phyloP scores from a whole-genome alignment of 768 basidiomycete genomes.

The Phylloporus sp. region DNA sequence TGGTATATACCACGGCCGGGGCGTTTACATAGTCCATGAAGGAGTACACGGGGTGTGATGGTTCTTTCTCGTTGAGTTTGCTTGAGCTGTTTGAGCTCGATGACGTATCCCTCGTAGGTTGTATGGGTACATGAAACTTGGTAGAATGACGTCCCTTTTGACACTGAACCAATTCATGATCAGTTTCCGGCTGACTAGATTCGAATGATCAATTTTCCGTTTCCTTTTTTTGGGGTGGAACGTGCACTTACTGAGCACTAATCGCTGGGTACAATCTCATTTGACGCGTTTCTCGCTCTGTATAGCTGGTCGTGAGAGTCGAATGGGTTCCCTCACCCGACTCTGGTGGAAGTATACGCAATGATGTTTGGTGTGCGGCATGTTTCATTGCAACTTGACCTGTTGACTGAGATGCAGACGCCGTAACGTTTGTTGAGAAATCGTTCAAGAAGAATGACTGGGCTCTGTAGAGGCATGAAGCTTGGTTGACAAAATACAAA shows the following conservation, averaged over 20 bases:
- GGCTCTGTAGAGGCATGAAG: conserved; percentile 8
- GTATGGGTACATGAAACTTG: neutral
- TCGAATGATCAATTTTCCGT: neutral
- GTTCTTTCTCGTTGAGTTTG: conserved; percentile 1
- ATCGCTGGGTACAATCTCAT: neutral
- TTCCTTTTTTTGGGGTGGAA: neutral
- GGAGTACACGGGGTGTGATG: conserved; percentile 33
- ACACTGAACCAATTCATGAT: neutral
- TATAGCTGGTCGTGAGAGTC: neutral
- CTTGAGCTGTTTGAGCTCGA: conserved; percentile 1
- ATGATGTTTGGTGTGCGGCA: neutral
- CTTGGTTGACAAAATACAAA: conserved; percentile 5
- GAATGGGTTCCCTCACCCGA: neutral
- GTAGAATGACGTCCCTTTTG: neutral
- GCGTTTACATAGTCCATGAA: conserved; percentile 31
- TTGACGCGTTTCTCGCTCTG: neutral
- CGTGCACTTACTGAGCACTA: conserved; percentile 10
- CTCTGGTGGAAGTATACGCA: neutral
- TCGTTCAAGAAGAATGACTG: conserved; percentile 16
- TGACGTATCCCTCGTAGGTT: neutral
- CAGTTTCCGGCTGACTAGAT: neutral
- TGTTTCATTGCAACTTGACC: neutral
- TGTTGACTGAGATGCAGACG: neutral
- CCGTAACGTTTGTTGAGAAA: conserved; percentile 9
- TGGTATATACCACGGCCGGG: conserved; percentile 39